Evolutionary conservation across 495 filamentous ascomycete species (phyloP).

Genomic region (Penicillium flavigenum): DNA sequence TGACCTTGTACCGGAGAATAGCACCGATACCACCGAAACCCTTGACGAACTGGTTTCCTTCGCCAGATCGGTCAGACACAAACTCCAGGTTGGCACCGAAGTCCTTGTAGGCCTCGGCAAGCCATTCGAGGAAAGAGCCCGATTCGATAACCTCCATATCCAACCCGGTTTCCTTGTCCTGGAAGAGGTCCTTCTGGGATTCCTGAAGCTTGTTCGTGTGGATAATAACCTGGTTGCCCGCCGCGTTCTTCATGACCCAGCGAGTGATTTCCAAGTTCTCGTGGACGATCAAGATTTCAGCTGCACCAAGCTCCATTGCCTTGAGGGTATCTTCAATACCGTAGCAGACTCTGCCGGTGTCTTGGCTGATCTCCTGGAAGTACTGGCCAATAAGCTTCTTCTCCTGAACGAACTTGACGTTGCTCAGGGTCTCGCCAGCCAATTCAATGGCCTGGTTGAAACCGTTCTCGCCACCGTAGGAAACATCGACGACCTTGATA

Average conservation of each 20-base stretch:
- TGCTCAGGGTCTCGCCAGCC: constrained; percentile 91
- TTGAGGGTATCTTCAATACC: constrained; percentile 97
- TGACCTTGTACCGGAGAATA: constrained; percentile 97
- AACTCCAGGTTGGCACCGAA: constrained; percentile 97
- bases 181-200: constrained; percentile 74
- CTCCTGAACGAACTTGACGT: constrained; percentile 99
- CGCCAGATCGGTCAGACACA: constrained; percentile 91
- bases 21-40: constrained; percentile 98
- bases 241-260: constrained; percentile 79
- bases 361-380: constrained; percentile 98
- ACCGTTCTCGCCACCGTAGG: constrained; percentile 97
- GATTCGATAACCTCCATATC: constrained; percentile 93
- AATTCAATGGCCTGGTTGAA: constrained; percentile 99
- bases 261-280: constrained; percentile 94
- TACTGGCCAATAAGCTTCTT: constrained; percentile 99
- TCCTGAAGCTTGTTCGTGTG: constrained; percentile 91
- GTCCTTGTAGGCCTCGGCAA: constrained; percentile 95
- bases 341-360: constrained; percentile 94
- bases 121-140: constrained; percentile 94
- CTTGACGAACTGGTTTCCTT: constrained; percentile 99
- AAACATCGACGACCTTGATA: constrained; percentile 98
- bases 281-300: constrained; percentile 93
- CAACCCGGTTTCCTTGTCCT: constrained; percentile 90
- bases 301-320: constrained; percentile 93
- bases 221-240: constrained; percentile 67